Evolutionary conservation across 2,329 filamentous ascomycete genomes (phyloP).

Genomic region (Hymenoscyphus salicellus): DNA sequence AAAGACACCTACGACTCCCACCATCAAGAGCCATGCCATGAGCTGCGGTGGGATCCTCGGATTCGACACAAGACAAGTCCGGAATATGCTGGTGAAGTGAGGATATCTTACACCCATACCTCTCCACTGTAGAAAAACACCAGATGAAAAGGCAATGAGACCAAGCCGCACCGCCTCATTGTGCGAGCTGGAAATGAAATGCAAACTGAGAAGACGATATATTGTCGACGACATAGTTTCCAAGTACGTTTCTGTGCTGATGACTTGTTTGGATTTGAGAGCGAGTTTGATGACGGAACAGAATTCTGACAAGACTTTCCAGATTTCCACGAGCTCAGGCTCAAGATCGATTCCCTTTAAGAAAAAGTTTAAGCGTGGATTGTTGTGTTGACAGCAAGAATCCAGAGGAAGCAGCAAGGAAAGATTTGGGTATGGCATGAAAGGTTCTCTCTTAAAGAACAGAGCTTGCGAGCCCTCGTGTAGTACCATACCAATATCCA

Average conservation of each 20-base stretch:
- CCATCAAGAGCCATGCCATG: background rate
- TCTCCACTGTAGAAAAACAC: background rate
- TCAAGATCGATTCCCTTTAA: background rate
- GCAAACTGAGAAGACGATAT: background rate
- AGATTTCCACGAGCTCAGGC: background rate
- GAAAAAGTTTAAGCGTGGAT: background rate
- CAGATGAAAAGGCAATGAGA: background rate
- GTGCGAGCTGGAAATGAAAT: background rate
- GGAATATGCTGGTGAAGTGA: background rate
- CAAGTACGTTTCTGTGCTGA: constrained; percentile 27
- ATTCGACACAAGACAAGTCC: background rate
- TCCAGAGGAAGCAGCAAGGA: background rate
- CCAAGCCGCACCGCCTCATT: background rate
- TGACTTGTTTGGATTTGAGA: constrained; percentile 19
- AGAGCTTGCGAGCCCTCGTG: background rate
- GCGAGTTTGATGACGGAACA: constrained; percentile 16
- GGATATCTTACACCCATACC: background rate
- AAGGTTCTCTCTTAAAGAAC: background rate
- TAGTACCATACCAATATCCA: background rate
- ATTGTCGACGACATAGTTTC: constrained; percentile 37
- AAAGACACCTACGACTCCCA: background rate
- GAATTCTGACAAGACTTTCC: background rate
- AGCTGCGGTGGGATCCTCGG: background rate
- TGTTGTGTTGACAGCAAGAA: background rate
- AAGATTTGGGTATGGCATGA: background rate